These are phyloP conservation scores for Bipolaris cookei DNA, from an alignment of 2,329 filamentous ascomycete genomes.

Conservation along the genomic window DNA sequence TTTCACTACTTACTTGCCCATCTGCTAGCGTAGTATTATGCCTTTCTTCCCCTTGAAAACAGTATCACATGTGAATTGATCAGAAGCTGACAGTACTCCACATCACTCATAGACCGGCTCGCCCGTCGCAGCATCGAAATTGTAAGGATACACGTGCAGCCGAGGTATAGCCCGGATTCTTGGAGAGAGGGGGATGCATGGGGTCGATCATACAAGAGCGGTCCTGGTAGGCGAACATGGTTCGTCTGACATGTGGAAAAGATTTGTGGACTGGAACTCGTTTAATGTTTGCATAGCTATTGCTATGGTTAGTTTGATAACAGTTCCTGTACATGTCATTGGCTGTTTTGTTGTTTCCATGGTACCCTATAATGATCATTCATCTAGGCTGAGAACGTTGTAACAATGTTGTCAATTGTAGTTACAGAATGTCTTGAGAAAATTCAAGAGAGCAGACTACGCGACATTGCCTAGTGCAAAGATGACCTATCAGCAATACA, in stretches of 20 bases:
- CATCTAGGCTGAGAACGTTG: neutral
- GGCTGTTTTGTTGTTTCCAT: no score
- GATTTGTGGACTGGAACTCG: no score
- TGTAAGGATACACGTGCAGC: conserved; percentile 13
- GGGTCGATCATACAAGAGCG: neutral
- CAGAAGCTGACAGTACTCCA: conserved; percentile 15
- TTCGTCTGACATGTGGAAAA: no score
- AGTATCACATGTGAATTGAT: conserved; percentile 13
- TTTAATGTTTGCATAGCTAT: no score
- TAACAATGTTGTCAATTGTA: neutral
- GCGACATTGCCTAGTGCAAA: neutral
- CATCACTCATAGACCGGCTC: conserved; percentile 15
- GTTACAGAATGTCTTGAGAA: neutral
- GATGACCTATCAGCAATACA: neutral
- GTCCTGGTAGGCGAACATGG: no score
- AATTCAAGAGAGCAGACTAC: neutral
- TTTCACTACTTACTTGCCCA: neutral
- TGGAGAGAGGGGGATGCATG: neutral
- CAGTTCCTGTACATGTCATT: no score
- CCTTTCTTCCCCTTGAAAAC: neutral
- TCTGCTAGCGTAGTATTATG: neutral
- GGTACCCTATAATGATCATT: no score
- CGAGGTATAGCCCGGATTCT: conserved; percentile 11
- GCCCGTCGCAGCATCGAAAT: conserved; percentile 22
- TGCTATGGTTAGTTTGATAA: no score